Evolutionary conservation across 139 green algal genomes (phyloP).

Genomic region (Chlorella sp.): DNA sequence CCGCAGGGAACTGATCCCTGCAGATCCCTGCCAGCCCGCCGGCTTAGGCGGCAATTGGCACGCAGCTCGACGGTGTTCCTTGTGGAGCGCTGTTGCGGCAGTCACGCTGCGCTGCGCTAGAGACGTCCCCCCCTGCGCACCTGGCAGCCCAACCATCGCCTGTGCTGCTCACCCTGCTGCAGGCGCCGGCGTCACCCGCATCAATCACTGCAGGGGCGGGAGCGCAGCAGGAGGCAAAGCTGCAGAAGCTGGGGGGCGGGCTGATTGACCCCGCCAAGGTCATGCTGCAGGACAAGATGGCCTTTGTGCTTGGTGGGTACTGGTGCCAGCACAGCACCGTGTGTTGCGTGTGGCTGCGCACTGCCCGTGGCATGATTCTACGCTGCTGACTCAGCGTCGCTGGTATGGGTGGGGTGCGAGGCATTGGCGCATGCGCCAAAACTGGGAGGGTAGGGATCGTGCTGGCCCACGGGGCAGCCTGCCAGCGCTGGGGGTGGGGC

Average conservation of each 20-base stretch:
- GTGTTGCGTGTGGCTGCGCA: too few relatives aligned
- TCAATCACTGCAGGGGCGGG: not conserved
- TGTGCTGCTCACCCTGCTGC: not conserved
- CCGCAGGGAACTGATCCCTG: too few relatives aligned
- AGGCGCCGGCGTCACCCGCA: not conserved
- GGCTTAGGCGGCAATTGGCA: too few relatives aligned
- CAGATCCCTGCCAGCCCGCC: too few relatives aligned
- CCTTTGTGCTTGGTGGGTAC: slow-evolving; percentile 48
- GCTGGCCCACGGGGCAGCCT: not conserved
- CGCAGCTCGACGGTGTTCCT: too few relatives aligned
- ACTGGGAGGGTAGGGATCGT: too few relatives aligned
- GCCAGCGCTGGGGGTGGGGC: too few relatives aligned
- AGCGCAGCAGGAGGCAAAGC: not conserved
- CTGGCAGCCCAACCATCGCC: not conserved
- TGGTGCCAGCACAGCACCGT: not conserved
- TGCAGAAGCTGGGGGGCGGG: not conserved
- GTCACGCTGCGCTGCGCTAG: not conserved
- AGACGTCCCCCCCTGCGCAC: not conserved
- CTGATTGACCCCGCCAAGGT: slow-evolving; percentile 31
- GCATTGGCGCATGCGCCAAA: too few relatives aligned
- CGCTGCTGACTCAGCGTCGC: too few relatives aligned
- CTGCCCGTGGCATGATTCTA: too few relatives aligned
- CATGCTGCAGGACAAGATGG: slow-evolving; percentile 59
- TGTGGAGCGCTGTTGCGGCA: too few relatives aligned
- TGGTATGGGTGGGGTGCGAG: too few relatives aligned